Conservation (phyloP, 192 early-diverging fungal genomes). For the Anaeromyces robustus region DNA sequence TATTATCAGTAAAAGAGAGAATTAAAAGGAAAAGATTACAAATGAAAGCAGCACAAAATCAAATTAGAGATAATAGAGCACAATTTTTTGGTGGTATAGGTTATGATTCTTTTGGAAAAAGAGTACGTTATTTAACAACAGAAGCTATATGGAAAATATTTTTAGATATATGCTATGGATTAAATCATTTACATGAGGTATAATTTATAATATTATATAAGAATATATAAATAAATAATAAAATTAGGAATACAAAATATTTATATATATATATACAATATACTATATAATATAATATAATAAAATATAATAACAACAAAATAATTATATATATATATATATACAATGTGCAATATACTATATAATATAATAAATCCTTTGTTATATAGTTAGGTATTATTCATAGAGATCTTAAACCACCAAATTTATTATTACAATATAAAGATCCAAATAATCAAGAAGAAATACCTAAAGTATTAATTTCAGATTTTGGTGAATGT, state of each 20-base stretch:
- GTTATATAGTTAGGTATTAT: neutral
- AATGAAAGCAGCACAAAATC: constrained; percentile 6
- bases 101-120: constrained; percentile 2
- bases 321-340: too few species aligned
- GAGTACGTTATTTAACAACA: constrained; percentile 21
- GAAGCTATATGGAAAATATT: constrained; percentile 76
- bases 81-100: constrained; percentile 9
- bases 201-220: constrained; percentile 84
- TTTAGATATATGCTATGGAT: constrained; percentile 76
- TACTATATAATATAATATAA: too few species aligned
- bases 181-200: constrained; percentile 73
- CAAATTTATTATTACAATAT: constrained; percentile 77
- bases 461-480: constrained; percentile 57
- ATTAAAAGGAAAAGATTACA: constrained; percentile 8
- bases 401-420: constrained; percentile 45
- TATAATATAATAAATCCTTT: constrained; percentile 13
- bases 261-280: too few species aligned
- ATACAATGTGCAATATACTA: too few species aligned
- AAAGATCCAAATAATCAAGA: constrained; percentile 17
- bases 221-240: too few species aligned
- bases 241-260: too few species aligned
- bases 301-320: too few species aligned
- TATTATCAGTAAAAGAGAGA: neutral
- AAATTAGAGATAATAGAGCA: neutral
- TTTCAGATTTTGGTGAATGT: constrained; percentile 97